phyloP scores from a whole-genome alignment of 768 basidiomycete genomes.

The Calocybe gangraenosa region DNA sequence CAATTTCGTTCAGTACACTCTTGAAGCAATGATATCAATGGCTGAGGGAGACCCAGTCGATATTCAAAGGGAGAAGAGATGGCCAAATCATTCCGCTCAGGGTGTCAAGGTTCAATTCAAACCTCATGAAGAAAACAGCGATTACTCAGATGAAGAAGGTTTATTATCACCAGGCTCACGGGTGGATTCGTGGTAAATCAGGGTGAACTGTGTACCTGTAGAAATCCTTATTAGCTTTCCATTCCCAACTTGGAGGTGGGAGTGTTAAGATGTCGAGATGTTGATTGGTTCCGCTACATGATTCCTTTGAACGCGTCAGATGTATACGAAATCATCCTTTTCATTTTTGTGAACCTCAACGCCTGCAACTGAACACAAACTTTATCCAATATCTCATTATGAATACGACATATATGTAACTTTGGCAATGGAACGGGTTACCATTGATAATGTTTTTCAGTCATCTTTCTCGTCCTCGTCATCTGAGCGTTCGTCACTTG shows the following conservation, averaged over 20 bases:
- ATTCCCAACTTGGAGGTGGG: too few relatives aligned
- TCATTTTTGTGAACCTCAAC: too few relatives aligned
- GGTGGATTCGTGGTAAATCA: conserved; percentile 11
- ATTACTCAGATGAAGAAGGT: conserved; percentile 43
- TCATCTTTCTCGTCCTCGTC: conserved; percentile 56
- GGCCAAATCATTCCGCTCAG: conserved; percentile 59
- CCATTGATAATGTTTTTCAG: conserved; percentile 23
- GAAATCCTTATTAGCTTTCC: too few relatives aligned
- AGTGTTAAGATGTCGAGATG: neutral
- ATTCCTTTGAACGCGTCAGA: too few relatives aligned
- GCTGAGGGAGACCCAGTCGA: conserved; percentile 71
- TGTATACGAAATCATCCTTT: too few relatives aligned
- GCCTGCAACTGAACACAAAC: too few relatives aligned
- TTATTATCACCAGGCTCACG: conserved; percentile 21
- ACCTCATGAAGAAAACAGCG: conserved; percentile 54
- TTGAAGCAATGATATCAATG: conserved; percentile 65
- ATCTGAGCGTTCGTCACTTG: conserved; percentile 78
- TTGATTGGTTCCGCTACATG: neutral
- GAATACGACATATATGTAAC: too few relatives aligned
- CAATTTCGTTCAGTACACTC: conserved; percentile 53
- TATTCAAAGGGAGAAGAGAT: conserved; percentile 71
- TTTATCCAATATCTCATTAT: neutral
- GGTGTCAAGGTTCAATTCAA: conserved; percentile 54
- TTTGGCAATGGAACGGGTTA: too few relatives aligned
- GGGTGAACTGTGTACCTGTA: too few relatives aligned